These are phyloP conservation scores for Talaromyces funiculosus DNA, from an alignment of 2,329 filamentous ascomycete genomes.

Conservation along the genomic window DNA sequence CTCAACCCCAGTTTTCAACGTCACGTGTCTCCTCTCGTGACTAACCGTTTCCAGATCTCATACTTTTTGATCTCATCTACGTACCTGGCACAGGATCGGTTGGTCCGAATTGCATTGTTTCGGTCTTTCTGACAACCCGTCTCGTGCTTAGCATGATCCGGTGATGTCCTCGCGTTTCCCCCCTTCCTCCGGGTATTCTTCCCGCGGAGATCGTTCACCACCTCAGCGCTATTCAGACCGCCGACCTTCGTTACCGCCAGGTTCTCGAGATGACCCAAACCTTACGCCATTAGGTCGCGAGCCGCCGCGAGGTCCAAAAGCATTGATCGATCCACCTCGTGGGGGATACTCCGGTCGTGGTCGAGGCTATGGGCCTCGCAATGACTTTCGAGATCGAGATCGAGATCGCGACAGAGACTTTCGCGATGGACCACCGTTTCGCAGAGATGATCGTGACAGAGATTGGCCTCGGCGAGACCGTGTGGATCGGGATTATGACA, in stretches of 20 bases:
- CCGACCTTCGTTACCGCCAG: constrained; percentile 61
- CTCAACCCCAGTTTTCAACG: constrained; percentile 11
- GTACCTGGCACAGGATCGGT: neutral
- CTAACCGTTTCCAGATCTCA: neutral
- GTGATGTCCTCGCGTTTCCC: constrained; percentile 56
- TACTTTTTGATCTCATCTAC: neutral
- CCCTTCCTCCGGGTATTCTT: constrained; percentile 56
- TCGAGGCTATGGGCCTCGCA: constrained; percentile 53
- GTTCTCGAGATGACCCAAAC: constrained; percentile 54
- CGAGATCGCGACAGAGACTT: constrained; percentile 31
- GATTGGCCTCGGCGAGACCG: constrained; percentile 45
- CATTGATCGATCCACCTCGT: constrained; percentile 63
- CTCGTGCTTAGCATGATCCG: constrained; percentile 31
- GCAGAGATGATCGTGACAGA: constrained; percentile 36
- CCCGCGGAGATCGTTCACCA: constrained; percentile 61
- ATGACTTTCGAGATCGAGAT: constrained; percentile 54
- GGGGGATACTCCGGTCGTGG: constrained; percentile 50
- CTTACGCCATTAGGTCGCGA: constrained; percentile 58
- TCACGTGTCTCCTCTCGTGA: constrained; percentile 14
- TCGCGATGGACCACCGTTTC: constrained; percentile 33
- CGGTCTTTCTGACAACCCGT: constrained; percentile 10
- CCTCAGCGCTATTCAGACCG: constrained; percentile 67
- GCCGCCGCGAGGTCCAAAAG: constrained; percentile 75
- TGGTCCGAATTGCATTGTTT: neutral
- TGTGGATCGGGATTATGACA: constrained; percentile 44